Base-by-base conservation (phyloP, 495 filamentous ascomycete genomes). In the Extremus antarcticus region DNA sequence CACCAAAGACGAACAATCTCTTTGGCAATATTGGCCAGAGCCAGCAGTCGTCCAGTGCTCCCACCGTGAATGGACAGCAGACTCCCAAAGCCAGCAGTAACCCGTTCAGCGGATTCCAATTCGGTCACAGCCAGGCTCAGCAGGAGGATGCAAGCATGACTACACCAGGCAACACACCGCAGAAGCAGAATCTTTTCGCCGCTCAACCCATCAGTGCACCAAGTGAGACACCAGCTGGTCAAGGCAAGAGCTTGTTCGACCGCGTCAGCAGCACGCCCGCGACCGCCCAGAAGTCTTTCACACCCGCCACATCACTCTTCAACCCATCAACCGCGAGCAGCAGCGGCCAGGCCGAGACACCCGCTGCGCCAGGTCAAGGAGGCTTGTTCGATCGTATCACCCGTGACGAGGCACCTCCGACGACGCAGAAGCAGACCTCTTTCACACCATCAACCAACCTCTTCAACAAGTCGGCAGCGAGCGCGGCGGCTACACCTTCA, bases 61-160 rank as follows among this genome's bases (percentile, higher is more conserved):
- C 7, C 10, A 17, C 10, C 20, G 10, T n/a, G 4, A 45, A 45
- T 45, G 24, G 35, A 39, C 46, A 48, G 46, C 46, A 48, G 23
- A 23, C 46, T 24, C 24, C 46, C 13, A 23, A 48, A 21, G 8
- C 46, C 9, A 25, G 20, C 19, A 48, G 9, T 21, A 48, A 23
- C 11, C 46, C 32, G 15, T 23, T 21, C 20, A 17, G n/a, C 24
- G 21, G 47, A 1, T 51, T 57, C 47, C 51, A 52, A 20, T 60
- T 56, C 25, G 46, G 25, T 2, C 29, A 48, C 10, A 46, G 22
- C 40, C 45, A 40, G 29, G 32, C 10, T 24, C 45, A 62, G 46
- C 47, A 55, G 20, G 48, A 60, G 15, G 57, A 59, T 25, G 54
- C 57, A 15, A 59, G 57, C 35, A 59, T 59, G 57, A 17, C 50